Percentiles rank a stretch among this genome's conserved stretches.
These are phyloP conservation scores for Hypericum androsaemum DNA, from an alignment of 345 rosid genomes.

Conservation along the genomic window DNA sequence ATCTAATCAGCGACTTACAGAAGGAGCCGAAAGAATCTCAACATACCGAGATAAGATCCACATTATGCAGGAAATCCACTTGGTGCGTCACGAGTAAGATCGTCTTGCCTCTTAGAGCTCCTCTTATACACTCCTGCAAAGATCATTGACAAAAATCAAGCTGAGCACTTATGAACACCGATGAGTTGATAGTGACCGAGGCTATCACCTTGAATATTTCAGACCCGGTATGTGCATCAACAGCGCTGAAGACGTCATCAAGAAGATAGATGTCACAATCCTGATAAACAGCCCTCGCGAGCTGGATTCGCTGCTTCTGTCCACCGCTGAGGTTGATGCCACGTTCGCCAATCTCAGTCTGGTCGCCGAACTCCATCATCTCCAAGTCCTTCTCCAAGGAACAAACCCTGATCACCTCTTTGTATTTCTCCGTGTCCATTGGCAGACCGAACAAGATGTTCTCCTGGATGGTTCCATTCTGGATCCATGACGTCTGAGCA, in stretches of 20 bases:
- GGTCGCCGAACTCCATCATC: conserved; percentile 95
- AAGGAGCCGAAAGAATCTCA: neutral
- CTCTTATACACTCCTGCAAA: conserved; percentile 76
- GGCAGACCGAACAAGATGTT: conserved; percentile 83
- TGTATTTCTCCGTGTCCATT: conserved; percentile 51
- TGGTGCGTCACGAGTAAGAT: conserved; percentile 87
- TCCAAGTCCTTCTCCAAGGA: conserved; percentile 73
- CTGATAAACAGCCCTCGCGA: conserved; percentile 88
- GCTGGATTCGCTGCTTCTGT: conserved; percentile 92
- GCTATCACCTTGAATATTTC: conserved; percentile 67
- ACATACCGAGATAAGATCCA: conserved; percentile 63
- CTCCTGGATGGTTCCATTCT: conserved; percentile 77
- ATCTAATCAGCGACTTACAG: neutral
- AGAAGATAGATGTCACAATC: conserved; percentile 82
- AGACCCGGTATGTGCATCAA: conserved; percentile 96
- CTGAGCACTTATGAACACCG: no score
- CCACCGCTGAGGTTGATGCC: conserved; percentile 98
- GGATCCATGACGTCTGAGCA: conserved; percentile 96
- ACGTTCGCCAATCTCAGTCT: conserved; percentile 91
- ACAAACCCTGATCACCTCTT: conserved; percentile 62
- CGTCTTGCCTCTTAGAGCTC: conserved; percentile 77
- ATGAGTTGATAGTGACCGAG: no score
- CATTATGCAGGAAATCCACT: conserved; percentile 88
- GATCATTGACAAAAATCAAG: conserved; percentile 5
- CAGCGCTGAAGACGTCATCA: conserved; percentile 91